A percentile compares a stretch with the other conserved stretches of the same genome.
Evolutionary conservation across 305 asterid species (phyloP).

Genomic region (Fraxinus sp.): DNA sequence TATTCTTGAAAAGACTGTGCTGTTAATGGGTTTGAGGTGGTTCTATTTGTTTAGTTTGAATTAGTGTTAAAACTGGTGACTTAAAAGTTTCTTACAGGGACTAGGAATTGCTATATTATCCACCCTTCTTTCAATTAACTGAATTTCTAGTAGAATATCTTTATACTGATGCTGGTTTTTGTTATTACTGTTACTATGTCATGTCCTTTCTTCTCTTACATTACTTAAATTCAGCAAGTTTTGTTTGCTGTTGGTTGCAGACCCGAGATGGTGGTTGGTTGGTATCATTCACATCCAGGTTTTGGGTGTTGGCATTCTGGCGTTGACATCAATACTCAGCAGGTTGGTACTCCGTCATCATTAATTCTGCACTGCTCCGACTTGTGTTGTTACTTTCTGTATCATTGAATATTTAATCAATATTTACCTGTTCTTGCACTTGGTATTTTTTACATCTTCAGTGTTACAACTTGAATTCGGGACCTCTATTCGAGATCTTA

Average conservation of each 20-base stretch:
- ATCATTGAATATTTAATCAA: not conserved
- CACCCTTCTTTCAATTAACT: not conserved
- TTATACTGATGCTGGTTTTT: not conserved
- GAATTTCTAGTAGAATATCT: not conserved
- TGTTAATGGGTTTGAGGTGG: not conserved
- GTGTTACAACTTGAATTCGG: too few species aligned
- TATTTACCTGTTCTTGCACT: not conserved
- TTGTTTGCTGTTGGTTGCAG: slow-evolving; percentile 20
- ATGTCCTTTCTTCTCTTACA: not conserved
- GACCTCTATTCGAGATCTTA: too few species aligned
- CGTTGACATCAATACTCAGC: slow-evolving; percentile 94
- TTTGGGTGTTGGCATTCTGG: slow-evolving; percentile 99
- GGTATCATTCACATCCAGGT: slow-evolving; percentile 98
- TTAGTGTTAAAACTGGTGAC: not conserved
- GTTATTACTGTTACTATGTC: not conserved
- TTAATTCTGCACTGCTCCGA: not conserved
- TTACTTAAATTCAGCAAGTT: not conserved
- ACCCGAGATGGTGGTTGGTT: slow-evolving; percentile 42
- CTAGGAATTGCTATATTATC: not conserved
- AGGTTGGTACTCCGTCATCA: slow-evolving; percentile 45
- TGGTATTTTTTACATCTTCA: not conserved
- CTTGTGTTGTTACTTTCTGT: not conserved
- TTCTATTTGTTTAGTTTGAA: not conserved
- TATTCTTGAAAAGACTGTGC: not conserved
- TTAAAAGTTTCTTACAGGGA: not conserved